Percentiles rank a stretch among this genome's conserved stretches.
Conservation (phyloP, 805 yeast species). For the Lipomyces chichibuensis region DNA sequence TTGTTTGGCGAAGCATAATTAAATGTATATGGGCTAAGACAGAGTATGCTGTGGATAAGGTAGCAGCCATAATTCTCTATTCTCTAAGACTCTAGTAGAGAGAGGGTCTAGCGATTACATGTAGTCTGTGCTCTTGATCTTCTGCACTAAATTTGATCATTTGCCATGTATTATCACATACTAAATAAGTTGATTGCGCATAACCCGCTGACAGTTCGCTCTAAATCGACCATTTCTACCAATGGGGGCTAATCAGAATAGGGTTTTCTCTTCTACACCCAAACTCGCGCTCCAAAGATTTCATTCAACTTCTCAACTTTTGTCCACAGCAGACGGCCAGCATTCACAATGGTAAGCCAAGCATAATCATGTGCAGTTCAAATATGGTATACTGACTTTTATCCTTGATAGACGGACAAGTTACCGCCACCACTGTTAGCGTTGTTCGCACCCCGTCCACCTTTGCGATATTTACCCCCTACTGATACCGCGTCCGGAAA, state of each 20-base stretch:
- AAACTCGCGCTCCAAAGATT: background rate
- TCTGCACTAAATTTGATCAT: background rate
- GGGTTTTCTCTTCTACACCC: background rate
- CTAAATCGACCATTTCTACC: no score
- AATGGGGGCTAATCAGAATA: background rate
- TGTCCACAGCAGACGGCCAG: background rate
- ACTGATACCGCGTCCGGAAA: slow-evolving; percentile 54
- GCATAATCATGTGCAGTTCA: background rate
- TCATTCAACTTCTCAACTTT: background rate
- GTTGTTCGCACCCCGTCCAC: slow-evolving; percentile 61
- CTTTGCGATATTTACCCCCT: slow-evolving; percentile 55
- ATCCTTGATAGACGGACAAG: slow-evolving; percentile 44
- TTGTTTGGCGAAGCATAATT: background rate
- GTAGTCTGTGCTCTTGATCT: background rate
- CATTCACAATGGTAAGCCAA: background rate
- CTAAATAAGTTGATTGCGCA: background rate
- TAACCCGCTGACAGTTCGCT: background rate
- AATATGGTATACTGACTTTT: background rate
- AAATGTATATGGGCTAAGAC: background rate
- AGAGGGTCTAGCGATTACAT: background rate
- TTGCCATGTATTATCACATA: background rate
- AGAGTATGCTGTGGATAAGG: background rate
- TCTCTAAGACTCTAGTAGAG: no score
- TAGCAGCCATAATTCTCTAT: no score
- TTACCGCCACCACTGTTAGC: slow-evolving; percentile 53